phyloP scores from a whole-genome alignment of 768 basidiomycete genomes.

The Mycena capillaripes region DNA sequence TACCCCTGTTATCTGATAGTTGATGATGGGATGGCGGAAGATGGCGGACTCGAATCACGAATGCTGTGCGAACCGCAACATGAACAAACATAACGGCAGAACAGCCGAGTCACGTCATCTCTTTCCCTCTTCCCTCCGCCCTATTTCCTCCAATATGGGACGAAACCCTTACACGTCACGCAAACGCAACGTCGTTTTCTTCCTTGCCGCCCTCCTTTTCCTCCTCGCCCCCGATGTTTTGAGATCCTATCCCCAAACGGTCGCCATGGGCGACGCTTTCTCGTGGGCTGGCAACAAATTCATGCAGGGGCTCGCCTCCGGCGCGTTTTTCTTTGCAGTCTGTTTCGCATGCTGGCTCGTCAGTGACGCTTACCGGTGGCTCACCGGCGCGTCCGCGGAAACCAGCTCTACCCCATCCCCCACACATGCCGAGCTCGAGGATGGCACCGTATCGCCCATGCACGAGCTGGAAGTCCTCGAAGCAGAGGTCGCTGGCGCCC shows the following conservation, averaged over 20 bases:
- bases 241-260: not conserved
- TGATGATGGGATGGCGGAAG: too few relatives aligned
- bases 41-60: too few relatives aligned
- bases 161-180: not conserved
- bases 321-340: constrained; percentile 3
- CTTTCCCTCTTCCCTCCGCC: too few relatives aligned
- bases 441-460: not conserved
- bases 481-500: not conserved
- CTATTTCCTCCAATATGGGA: not conserved
- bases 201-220: not conserved
- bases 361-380: not conserved
- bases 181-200: not conserved
- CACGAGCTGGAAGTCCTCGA: not conserved
- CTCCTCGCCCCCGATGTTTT: not conserved
- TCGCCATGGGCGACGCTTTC: not conserved
- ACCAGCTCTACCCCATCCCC: not conserved
- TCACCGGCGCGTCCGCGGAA: not conserved
- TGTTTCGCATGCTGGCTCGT: not conserved
- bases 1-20: too few relatives aligned
- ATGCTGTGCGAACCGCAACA: too few relatives aligned
- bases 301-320: not conserved
- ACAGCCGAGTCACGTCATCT: too few relatives aligned
- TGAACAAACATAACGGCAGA: too few relatives aligned
- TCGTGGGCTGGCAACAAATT: not conserved
- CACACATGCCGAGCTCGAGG: constrained; percentile 14